Base-by-base conservation (phyloP, 805 yeast species). In the Yamadazyma takamatsuzukensis region DNA sequence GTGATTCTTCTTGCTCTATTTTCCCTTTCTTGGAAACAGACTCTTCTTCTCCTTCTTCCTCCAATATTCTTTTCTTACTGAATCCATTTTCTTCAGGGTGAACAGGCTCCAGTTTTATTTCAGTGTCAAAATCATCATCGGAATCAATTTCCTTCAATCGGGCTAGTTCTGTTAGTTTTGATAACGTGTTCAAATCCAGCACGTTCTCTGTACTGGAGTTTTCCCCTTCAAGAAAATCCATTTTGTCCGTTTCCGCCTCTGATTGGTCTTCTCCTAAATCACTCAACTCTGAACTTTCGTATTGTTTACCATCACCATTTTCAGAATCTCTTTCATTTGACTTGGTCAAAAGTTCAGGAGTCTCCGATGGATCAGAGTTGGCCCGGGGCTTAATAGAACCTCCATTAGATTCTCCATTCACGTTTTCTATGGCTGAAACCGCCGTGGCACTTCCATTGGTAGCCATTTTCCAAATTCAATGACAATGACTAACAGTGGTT, bases 201-300 rank as follows among this genome's bases (percentile, higher is more conserved):
- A 41, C 54, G 25, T 49, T 53, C 14, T 48, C 55, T 14, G 43
- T 29, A 18, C 40, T 39, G 19, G 43, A 36, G 8, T 35, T 40
- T 26, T 49, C 52, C 7, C 61, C 67, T 15, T 67, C 70, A 39
- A 68, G 51, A 39, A 61, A 65, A 39, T 78, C 90, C 85, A 87
- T 77, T 47, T 76, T 81, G 51, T 88, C 96, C 0, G 97, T 88
- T 53, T 88, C 97, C 12, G 93, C 95, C 57, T 88, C 96, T 11
- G 93, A 81, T 34, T 70, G 78, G 36, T 75, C 66, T 33, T 76
- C 82, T 29, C 74, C 78, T 41, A 76, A 55, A 35, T 76, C 83
- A 25, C 70, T 64, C 27, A 66, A 51, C 37, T 66, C 72, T 6
- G 68, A 61, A 47, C 69, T 63, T 25, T 64, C 70, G 31, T 36